Evolutionary conservation across 352 stramenopile species (phyloP), one percentile per base, ranked within the genome.

Genomic region (Globisporangium radiosum): DNA sequence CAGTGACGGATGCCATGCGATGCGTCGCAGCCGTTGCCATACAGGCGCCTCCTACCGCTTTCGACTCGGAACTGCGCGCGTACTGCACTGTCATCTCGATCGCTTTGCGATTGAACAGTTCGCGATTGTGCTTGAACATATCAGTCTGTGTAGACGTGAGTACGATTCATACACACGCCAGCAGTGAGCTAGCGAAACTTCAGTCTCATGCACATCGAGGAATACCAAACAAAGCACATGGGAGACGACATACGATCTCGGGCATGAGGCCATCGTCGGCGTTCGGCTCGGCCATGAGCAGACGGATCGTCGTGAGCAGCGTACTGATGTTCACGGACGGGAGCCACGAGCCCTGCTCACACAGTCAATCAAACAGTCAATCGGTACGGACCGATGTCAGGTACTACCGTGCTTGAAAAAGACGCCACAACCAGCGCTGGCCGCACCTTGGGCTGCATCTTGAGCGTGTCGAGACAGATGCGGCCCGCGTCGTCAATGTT

Each of bases 241-340:
- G 10, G 1, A 25, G 7, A 50, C 14, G 3, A 37, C 73, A 17
- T 72, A 92, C 83, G 65, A 92, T 94, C 14, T 97, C 89, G 1
- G 89, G 81, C 85, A 96, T 95, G 51, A 97, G 68, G 0, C 89
- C 87, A 56, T 97, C 89, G 59, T 96, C 88, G 7, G 87, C 85
- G 62, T 97, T 97, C 8, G 89, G 88, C 59, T 95, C 85, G 10
- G 80, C 86, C 78, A 97, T 94, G n/a, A 97, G 73, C 60, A 96
- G 63, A 6, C 89, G 83, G 64, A 97, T 94, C 0, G 87, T 96
- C 8, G 89, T 95, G 33, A 97, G 66, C 56, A 97, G 65, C 15
- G 88, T 97, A 52, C 81, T 87, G 52, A 97, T 90, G 64, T 96
- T 97, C 36, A 97, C 89, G 1, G 85, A 96, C n/a, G 89, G 88